Evolutionary conservation across 2,329 filamentous ascomycete genomes (phyloP), one percentile per base, ranked within the genome.

Genomic region (Sporothrix inflata): DNA sequence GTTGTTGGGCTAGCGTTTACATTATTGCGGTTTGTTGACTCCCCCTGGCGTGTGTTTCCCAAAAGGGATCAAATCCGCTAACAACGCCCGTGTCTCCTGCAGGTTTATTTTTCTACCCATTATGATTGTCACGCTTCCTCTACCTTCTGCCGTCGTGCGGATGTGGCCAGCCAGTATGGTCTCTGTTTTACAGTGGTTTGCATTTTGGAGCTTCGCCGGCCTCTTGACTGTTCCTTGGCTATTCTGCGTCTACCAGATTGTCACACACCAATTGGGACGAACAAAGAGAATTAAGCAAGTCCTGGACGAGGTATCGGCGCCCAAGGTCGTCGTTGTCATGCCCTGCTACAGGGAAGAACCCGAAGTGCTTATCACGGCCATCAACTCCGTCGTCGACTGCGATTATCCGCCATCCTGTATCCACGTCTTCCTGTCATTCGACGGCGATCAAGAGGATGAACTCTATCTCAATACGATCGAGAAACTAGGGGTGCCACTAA

Each of bases 301-400:
- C 0, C 86, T 98, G 68, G 93, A 97, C 79, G 93, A 97, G 79
- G 84, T 88, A 2, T 94, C 91, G 0, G 94, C 96, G 0, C 96
- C 95, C 1, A 98, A 98, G 81, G 92, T 97, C 19, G 94, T 98
- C 75, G 92, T 98, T 73, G 91, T 98, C 73, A 98, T 98, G 94
- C 96, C 95, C 4, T 97, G 94, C 78, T 98, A 97, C 84, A 94
- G 96, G 78, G 96, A 98, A 79, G 90, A 94, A 40, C 93, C 94
- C 0, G 91, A 93, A 0, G 87, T 97, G 14, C 86, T 98, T 63
- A 85, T 98, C 71, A 92, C 92, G 63, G 96, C 95, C 4, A 87
- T 98, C 76, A 91, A 98, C 82, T 98, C 95, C 0, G 91, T 98
- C 45, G 94, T 97, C 69, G 92, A 95, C 77, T 97, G 94, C 81